Conservation (phyloP, 768 basidiomycete genomes). For the Xerocomellus amylosporus region DNA sequence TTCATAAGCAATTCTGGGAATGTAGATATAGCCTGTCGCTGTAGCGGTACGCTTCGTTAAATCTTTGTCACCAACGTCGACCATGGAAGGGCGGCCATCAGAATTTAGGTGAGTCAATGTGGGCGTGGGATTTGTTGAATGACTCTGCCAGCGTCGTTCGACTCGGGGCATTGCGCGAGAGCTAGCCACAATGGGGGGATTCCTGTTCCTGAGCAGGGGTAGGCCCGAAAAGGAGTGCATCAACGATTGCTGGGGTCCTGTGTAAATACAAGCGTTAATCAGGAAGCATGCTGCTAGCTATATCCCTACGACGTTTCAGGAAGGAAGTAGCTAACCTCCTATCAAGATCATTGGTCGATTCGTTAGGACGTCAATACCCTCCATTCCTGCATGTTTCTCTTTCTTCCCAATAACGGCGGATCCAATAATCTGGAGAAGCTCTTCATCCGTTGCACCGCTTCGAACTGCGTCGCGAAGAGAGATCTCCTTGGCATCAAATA, state of each 20-base stretch:
- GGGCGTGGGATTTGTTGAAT: conserved; percentile 2
- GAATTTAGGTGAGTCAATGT: conserved; percentile 72
- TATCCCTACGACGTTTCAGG: conserved; percentile 17
- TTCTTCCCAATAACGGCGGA: conserved; percentile 68
- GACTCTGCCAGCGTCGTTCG: conserved; percentile 25
- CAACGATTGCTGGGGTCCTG: conserved; percentile 17
- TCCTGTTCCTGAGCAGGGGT: neutral
- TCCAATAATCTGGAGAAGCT: conserved; percentile 58
- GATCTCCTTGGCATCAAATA: conserved; percentile 83
- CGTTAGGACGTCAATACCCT: conserved; percentile 67
- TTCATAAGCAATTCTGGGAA: conserved; percentile 62
- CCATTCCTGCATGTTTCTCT: conserved; percentile 84
- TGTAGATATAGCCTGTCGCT: conserved; percentile 69
- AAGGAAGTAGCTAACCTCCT: conserved; percentile 74
- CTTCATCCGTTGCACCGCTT: conserved; percentile 57
- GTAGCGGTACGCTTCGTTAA: conserved; percentile 67
- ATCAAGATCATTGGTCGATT: conserved; percentile 92
- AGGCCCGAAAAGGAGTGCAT: neutral
- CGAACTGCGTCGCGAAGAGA: conserved; percentile 78
- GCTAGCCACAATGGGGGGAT: neutral
- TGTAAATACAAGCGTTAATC: conserved; percentile 20
- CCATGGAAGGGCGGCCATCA: conserved; percentile 75
- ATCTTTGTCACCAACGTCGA: conserved; percentile 68
- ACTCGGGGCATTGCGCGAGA: neutral
- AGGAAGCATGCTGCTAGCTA: conserved; percentile 21